Evolutionary conservation across 2,329 filamentous ascomycete species (phyloP), one percentile per base, ranked within the genome.

Genomic region (Fusarium duplospermum): DNA sequence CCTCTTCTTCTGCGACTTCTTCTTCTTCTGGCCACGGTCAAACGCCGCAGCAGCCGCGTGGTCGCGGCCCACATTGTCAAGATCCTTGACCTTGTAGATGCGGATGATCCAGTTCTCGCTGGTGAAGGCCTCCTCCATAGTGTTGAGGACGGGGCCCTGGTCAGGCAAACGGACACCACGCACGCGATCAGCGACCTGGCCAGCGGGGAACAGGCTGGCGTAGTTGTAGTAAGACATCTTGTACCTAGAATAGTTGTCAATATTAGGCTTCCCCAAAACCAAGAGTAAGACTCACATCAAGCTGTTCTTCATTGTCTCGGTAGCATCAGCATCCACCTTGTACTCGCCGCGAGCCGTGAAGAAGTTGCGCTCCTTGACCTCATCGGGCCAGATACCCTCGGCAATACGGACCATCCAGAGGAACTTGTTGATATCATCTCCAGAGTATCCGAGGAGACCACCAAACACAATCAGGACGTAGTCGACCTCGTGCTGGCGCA

Each of bases 171-270:
- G 90, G 40, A 90, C 89, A 75, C 92, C 91, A 81, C 96, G 95
- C 74, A 99, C 96, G 77, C 96, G 93, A 82, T 99, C 96, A 77
- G 91, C 87, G 38, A 94, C 95, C 85, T 98, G 95, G 72, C 96
- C 96, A 3, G 93, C 89, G 52, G 95, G 96, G 90, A 98, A 99
- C 72, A 99, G 91, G 56, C 89, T 86, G 84, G 96, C 90, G 88
- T 94, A 99, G 89, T 98, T 98, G 90, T 99, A 94, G 89, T 99
- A 99, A 24, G 95, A 98, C 95, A 99, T 98, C 90, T 99, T 99
- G 91, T 99, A 99, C 94, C 95, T 98, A 75, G 74, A 38, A 50
- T 27, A 9, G 20, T n/a, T 27, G 57, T 77, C 64, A 79, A 69
- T 45, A 67, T 24, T 31, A 35, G 27, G 56, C 11, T 31, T 33